phyloP scores from a whole-genome alignment of 2,329 filamentous ascomycete genomes.

The Colletotrichum sp. region DNA sequence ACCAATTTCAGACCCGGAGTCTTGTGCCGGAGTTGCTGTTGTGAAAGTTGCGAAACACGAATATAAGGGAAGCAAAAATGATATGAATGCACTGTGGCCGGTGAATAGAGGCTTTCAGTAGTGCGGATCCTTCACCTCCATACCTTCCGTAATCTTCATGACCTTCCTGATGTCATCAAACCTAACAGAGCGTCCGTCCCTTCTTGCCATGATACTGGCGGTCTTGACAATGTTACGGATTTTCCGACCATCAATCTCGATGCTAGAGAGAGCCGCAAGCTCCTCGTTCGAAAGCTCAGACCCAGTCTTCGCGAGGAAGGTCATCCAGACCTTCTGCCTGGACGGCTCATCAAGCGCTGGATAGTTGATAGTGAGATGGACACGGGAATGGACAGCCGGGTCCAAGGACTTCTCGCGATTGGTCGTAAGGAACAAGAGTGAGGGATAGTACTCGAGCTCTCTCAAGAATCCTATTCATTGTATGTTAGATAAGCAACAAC shows the following conservation, averaged over 20 bases:
- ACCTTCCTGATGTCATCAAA: slow-evolving; percentile 26
- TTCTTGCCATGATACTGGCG: slow-evolving; percentile 26
- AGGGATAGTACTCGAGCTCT: slow-evolving; percentile 89
- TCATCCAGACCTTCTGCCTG: slow-evolving; percentile 28
- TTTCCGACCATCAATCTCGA: slow-evolving; percentile 24
- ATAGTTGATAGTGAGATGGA: slow-evolving; percentile 48
- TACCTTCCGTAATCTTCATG: slow-evolving; percentile 27
- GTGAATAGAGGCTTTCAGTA: too few relatives aligned
- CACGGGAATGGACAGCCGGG: slow-evolving; percentile 52
- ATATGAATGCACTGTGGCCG: too few relatives aligned
- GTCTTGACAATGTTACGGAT: slow-evolving; percentile 30
- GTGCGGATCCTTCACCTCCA: slow-evolving; percentile 5
- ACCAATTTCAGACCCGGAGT: too few relatives aligned
- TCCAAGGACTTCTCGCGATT: slow-evolving; percentile 67
- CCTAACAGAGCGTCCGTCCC: slow-evolving; percentile 3
- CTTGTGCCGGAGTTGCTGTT: too few relatives aligned
- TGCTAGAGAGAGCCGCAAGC: slow-evolving; percentile 16
- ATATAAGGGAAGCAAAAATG: too few relatives aligned
- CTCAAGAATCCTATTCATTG: slow-evolving; percentile 65
- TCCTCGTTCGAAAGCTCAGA: slow-evolving; percentile 14
- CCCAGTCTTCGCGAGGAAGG: slow-evolving; percentile 21
- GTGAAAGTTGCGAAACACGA: too few relatives aligned
- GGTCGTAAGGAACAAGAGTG: slow-evolving; percentile 88
- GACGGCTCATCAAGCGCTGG: slow-evolving; percentile 25
- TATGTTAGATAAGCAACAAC: too few relatives aligned